Evolutionary conservation across 1,139 yeast genomes (phyloP), one percentile per base, ranked within the genome.

Genomic region (Sugiyamaella xylanicola): DNA sequence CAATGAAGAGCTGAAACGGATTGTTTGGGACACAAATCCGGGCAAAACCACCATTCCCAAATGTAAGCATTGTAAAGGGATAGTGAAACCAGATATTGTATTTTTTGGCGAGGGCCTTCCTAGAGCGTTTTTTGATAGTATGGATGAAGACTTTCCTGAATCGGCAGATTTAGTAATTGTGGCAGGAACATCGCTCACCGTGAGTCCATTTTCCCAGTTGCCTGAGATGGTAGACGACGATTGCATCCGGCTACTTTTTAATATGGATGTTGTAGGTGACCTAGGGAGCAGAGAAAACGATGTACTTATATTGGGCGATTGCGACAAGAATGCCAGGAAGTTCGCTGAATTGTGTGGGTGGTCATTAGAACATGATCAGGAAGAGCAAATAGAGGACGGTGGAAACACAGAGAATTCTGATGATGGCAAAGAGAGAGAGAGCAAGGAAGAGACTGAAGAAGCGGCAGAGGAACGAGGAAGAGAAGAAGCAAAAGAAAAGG

Each of bases 81-180:
- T 83, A 42, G 91, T 93, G 35, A 92, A 92, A 66, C 99, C 98
- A 0, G 95, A 89, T 65, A 93, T 92, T 61, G 95, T 89, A 0
- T 92, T 92, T 65, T 92, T 91, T 72, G 98, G 98, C 0, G 98
- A 92, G 70, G 81, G 85, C 0, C 74, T 92, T 20, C 98, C 98
- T 0, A 65, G 63, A 0, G 73, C 75, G 56, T 88, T 91, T 66
- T 91, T 87, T 69, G 81, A 81, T 1, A 65, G 69, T 21, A 62
- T 68, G 35, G 89, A 85, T 2, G 76, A 79, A 16, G 97, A 90
- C 64, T 56, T 68, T 13, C 74, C 75, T 0, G 70, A 71, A 9
- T 68, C 71, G 11, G 80, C 87, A n/a, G 91, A 86, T 61, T 69
- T 92, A 25, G 92, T 90, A 0, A 82, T 92, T 25, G 90, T 93